Conservation (phyloP, 495 filamentous ascomycete species). For the Penicillium psychrofluorescens region DNA sequence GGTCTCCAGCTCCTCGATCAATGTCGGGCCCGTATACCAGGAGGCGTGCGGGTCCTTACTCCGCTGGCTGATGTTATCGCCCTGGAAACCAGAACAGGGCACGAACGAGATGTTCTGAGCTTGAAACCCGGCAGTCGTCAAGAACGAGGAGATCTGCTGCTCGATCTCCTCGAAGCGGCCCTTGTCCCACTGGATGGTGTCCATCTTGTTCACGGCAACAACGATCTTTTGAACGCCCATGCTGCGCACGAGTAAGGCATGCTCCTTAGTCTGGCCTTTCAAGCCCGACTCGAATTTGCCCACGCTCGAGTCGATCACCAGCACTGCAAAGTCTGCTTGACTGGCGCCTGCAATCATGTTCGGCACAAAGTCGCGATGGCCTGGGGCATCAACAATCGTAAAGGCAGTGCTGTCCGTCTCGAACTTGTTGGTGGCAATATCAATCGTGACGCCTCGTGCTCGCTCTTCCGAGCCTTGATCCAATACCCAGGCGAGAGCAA, state of each 20-base stretch:
- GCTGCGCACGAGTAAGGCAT: slow-evolving; percentile 80
- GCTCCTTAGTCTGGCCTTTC: slow-evolving; percentile 90
- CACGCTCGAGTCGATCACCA: slow-evolving; percentile 83
- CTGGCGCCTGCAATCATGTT: slow-evolving; percentile 98
- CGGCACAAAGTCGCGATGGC: slow-evolving; percentile 91
- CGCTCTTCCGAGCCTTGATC: slow-evolving; percentile 87
- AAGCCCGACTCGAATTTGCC: slow-evolving; percentile 91
- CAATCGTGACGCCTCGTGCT: slow-evolving; percentile 87
- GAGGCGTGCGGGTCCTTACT: slow-evolving; percentile 46
- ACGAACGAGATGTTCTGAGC: slow-evolving; percentile 74
- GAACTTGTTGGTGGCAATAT: slow-evolving; percentile 91
- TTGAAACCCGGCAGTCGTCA: slow-evolving; percentile 73
- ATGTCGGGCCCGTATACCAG: slow-evolving; percentile 76
- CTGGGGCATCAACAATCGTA: slow-evolving; percentile 92
- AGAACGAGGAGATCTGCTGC: slow-evolving; percentile 74
- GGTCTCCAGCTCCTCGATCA: slow-evolving; percentile 76
- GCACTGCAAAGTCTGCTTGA: slow-evolving; percentile 91
- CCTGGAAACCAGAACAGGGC: slow-evolving; percentile 80
- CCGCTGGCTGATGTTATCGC: slow-evolving; percentile 71
- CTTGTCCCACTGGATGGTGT: slow-evolving; percentile 72
- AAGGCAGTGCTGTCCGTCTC: slow-evolving; percentile 79
- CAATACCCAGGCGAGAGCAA: slow-evolving; percentile 92
- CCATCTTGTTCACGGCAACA: slow-evolving; percentile 92
- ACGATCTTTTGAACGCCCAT: slow-evolving; percentile 86
- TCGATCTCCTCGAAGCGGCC: slow-evolving; percentile 78